phyloP scores from a whole-genome alignment of 805 yeast genomes.

The Candida ulmi region DNA sequence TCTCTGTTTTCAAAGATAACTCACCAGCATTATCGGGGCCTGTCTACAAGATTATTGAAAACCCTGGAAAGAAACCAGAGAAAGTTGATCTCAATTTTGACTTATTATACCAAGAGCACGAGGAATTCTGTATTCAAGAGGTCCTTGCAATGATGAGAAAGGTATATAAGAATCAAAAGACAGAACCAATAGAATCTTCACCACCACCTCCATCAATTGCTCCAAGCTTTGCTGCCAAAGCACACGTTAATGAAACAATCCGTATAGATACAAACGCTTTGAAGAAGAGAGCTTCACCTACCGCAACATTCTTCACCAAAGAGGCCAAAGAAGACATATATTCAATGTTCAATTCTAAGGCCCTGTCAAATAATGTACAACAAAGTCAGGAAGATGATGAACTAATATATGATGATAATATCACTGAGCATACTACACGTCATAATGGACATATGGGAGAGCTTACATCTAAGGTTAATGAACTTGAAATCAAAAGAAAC shows the following conservation, averaged over 20 bases:
- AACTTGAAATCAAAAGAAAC: slow-evolving; percentile 1
- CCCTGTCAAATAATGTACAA: slow-evolving; percentile 28
- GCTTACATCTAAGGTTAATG: slow-evolving; percentile 26
- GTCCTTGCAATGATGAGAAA: slow-evolving; percentile 41
- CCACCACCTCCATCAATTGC: slow-evolving; percentile 1
- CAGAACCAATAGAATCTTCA: background rate
- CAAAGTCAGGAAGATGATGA: slow-evolving; percentile 14
- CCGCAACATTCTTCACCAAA: slow-evolving; percentile 70
- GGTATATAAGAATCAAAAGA: slow-evolving; percentile 4
- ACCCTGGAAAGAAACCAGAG: slow-evolving; percentile 57
- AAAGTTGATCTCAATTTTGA: slow-evolving; percentile 55
- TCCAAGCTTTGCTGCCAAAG: background rate
- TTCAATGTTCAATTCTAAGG: slow-evolving; percentile 66
- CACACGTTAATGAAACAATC: slow-evolving; percentile 17
- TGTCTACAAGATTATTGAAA: slow-evolving; percentile 44
- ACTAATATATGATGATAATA: slow-evolving; percentile 21
- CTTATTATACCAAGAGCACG: slow-evolving; percentile 39
- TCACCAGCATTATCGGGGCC: slow-evolving; percentile 27
- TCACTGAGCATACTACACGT: slow-evolving; percentile 32
- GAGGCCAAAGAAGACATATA: slow-evolving; percentile 71
- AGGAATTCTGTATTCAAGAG: slow-evolving; percentile 62
- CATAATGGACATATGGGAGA: slow-evolving; percentile 28
- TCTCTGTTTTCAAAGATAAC: slow-evolving; percentile 36
- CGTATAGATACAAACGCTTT: slow-evolving; percentile 10
- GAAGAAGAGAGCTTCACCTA: slow-evolving; percentile 56